Evolutionary conservation across 2,329 filamentous ascomycete genomes (phyloP).

Genomic region (Akanthomyces uredinophilus): DNA sequence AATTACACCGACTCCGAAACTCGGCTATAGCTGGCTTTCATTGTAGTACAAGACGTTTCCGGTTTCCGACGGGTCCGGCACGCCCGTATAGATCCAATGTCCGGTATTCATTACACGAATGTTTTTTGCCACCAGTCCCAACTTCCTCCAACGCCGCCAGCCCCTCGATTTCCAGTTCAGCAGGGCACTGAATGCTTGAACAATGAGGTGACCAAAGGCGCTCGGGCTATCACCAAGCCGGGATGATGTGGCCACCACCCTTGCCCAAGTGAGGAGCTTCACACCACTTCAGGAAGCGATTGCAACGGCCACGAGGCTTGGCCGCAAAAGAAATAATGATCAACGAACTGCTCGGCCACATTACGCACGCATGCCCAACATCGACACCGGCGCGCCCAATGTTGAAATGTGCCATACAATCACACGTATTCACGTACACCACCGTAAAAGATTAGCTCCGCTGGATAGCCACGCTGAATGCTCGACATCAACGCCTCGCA

Average conservation of each 20-base stretch:
- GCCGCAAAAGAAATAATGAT: slow-evolving; percentile 9
- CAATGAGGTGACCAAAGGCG: neutral
- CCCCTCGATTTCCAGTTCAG: neutral
- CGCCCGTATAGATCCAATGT: neutral
- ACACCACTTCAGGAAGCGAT: neutral
- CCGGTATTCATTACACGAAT: neutral
- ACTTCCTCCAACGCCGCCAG: neutral
- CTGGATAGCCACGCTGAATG: slow-evolving; percentile 13
- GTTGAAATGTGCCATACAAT: neutral
- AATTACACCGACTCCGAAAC: neutral
- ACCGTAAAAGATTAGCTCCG: neutral
- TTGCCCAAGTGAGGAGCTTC: neutral
- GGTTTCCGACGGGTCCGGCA: neutral
- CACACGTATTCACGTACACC: neutral
- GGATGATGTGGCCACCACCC: neutral
- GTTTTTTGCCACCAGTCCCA: neutral
- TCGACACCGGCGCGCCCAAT: neutral
- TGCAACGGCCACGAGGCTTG: slow-evolving; percentile 7
- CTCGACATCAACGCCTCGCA: slow-evolving; percentile 14
- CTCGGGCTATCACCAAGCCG: neutral
- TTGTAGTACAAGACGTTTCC: neutral
- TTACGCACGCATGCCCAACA: neutral
- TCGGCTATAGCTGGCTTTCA: neutral
- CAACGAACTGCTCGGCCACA: slow-evolving; percentile 3
- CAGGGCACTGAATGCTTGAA: neutral